Evolutionary conservation across 192 early-diverging fungal species (phyloP).

Genomic region (Paraglomus brasilianum): DNA sequence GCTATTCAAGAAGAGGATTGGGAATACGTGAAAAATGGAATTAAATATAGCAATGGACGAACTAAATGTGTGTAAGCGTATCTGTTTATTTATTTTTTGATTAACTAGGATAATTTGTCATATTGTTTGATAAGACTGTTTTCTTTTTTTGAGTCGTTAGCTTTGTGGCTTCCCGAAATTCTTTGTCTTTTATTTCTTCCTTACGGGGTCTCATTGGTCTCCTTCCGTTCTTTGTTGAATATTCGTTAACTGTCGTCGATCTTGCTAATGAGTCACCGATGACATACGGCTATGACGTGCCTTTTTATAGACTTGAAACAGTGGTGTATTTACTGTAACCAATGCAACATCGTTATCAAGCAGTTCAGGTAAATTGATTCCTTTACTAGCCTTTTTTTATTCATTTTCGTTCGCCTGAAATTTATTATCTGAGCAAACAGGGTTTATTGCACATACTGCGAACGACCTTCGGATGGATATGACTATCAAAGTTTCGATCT

Average conservation of each 20-base stretch:
- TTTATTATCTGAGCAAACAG: slow-evolving; percentile 22
- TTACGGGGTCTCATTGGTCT: no score
- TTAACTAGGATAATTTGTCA: not conserved
- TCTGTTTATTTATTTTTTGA: not conserved
- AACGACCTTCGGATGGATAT: slow-evolving; percentile 60
- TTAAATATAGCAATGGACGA: not conserved
- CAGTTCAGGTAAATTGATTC: slow-evolving; percentile 61
- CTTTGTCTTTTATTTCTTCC: no score
- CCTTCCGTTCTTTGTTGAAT: no score
- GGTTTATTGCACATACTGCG: slow-evolving; percentile 81
- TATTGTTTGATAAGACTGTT: no score
- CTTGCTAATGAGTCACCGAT: no score
- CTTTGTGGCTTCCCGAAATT: no score
- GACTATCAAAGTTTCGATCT: slow-evolving; percentile 73
- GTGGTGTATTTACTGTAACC: slow-evolving; percentile 75
- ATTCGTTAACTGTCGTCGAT: no score
- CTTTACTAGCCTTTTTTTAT: not conserved
- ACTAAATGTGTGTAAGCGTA: no score
- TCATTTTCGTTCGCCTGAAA: not conserved
- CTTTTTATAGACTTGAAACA: slow-evolving; percentile 30
- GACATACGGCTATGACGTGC: no score
- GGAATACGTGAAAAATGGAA: not conserved
- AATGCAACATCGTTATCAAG: slow-evolving; percentile 75
- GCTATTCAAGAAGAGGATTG: not conserved
- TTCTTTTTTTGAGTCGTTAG: no score